Evolutionary conservation across 306 rosid species (phyloP).

Genomic region (Sicyos baderoa): DNA sequence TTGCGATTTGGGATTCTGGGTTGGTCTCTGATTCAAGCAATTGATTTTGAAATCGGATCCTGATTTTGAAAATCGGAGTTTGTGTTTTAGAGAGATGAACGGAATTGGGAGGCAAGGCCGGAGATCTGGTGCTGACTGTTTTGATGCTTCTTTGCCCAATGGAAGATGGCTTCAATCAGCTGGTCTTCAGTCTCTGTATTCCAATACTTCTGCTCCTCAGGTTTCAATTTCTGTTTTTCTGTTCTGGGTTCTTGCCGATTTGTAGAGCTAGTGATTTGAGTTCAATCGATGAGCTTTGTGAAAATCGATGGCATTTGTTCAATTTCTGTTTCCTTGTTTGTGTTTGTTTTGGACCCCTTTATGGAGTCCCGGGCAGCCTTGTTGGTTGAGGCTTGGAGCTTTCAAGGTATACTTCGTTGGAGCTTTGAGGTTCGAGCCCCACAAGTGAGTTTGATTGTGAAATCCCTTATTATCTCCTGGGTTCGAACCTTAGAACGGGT

Average conservation of each 20-base stretch:
- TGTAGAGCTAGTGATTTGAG: background rate
- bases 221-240: constrained; percentile 25
- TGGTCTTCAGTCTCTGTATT: constrained; percentile 82
- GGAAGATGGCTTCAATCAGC: constrained; percentile 93
- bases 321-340: background rate
- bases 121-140: constrained; percentile 81
- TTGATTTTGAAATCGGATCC: constrained; percentile 9
- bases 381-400: too few relatives aligned
- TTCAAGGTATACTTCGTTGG: too few relatives aligned
- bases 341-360: constrained; percentile 8
- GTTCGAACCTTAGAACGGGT: too few relatives aligned
- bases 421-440: too few relatives aligned
- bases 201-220: constrained; percentile 62
- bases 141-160: constrained; percentile 43
- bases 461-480: too few relatives aligned
- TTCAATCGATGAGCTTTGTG: background rate
- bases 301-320: background rate
- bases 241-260: background rate
- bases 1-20: constrained; percentile 2
- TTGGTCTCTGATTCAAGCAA: constrained; percentile 17
- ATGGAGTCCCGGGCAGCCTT: background rate
- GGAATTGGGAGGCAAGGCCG: constrained; percentile 74
- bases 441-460: too few relatives aligned
- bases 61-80: background rate
- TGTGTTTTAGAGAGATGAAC: constrained; percentile 41